Evolutionary conservation across 2,329 filamentous ascomycete species (phyloP), one percentile per base, ranked within the genome.

Genomic region (Alternaria panax): DNA sequence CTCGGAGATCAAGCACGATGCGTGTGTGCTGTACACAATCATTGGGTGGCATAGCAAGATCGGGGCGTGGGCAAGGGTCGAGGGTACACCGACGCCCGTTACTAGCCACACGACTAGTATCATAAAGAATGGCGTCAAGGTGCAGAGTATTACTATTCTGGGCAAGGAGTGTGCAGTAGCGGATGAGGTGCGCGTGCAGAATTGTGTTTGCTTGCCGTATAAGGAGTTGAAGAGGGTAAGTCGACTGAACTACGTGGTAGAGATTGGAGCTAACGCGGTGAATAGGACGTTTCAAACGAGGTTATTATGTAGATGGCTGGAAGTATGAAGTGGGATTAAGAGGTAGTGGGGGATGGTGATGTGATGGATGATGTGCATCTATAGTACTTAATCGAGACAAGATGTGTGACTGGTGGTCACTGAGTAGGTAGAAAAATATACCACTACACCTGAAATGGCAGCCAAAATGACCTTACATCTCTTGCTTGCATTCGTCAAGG

Each of bases 111-210:
- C 88, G 54, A 98, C 94, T 14, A 97, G 91, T 81, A 93, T 98
- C 72, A 86, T 98, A 80, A 98, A 97, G 87, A 96, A 97, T 74
- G 95, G 95, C 51, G 89, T 98, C 80, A 98, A 98, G 85, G 95
- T 99, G 51, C 95, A 98, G 85, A 96, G 92, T 79, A 95, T 98
- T 76, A 98, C 94, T 46, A 99, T 98, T 68, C 81, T 99, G 64
- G 94, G 94, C 76, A 97, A 98, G 85, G 95, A 99, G 80, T 98
- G 94, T 75, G 88, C 85, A 56, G 95, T 98, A 28, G 93, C 90
- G 4, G 95, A 99, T 72, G 95, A 98, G 80, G 90, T 98, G 11
- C 88, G 93, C 64, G 93, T 99, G 70, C 94, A 98, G 83, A 98
- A 99, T 83, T 99, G 95, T 78, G 89, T 99, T 60, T 98, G 95